A percentile compares a stretch with the other conserved stretches of the same genome.
These are phyloP conservation scores for Acanthamoeba culbertsoni DNA, from an alignment of 208 protist species.

Conservation along the genomic window DNA sequence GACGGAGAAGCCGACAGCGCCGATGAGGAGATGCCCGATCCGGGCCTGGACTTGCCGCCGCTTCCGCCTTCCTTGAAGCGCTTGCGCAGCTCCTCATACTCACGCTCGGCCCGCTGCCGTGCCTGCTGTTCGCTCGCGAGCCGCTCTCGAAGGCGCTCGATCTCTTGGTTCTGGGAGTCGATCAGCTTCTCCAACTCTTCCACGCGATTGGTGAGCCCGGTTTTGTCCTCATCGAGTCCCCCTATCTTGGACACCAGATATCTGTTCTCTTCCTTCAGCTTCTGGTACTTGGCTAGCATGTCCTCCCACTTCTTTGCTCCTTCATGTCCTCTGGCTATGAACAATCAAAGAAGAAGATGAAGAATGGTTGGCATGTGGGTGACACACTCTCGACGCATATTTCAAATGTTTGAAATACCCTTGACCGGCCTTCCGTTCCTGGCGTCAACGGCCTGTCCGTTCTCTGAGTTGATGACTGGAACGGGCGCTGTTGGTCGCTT, in stretches of 20 bases:
- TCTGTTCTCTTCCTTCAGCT: neutral
- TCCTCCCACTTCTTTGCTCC: neutral
- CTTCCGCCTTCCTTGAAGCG: neutral
- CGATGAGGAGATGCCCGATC: neutral
- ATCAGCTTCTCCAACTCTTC: neutral
- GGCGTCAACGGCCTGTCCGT: neutral
- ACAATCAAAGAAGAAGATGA: neutral
- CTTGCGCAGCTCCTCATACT: neutral
- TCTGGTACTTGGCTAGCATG: neutral
- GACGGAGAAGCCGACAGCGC: neutral
- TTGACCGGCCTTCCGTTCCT: neutral
- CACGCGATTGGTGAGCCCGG: neutral
- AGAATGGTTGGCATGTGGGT: neutral
- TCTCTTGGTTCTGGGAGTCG: neutral
- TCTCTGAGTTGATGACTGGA: neutral
- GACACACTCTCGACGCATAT: too few species aligned
- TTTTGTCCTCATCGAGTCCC: neutral
- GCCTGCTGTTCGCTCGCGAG: neutral
- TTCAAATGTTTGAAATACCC: too few species aligned
- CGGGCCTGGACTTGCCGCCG: neutral
- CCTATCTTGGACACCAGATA: neutral
- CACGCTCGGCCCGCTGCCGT: neutral
- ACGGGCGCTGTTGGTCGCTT: neutral
- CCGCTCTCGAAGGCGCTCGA: neutral
- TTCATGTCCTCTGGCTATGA: neutral